Conservation (phyloP, 2,329 filamentous ascomycete genomes). For the Thermoascus crustaceus region DNA sequence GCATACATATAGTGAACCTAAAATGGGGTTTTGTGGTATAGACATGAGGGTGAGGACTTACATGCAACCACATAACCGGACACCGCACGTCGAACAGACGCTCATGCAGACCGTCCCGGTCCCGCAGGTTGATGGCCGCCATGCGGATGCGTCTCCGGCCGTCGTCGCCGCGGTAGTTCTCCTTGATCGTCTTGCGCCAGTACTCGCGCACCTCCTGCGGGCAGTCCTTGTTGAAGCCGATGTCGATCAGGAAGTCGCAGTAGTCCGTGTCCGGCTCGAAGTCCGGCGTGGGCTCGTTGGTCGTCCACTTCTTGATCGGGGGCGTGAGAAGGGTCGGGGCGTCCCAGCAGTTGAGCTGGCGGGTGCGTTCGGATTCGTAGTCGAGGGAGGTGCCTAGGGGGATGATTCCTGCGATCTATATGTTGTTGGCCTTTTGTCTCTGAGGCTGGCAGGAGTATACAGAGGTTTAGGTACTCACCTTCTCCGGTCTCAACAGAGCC, state of each 20-base stretch:
- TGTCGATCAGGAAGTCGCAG: conserved; percentile 38
- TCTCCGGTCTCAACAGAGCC: conserved; percentile 44
- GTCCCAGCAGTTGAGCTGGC: conserved; percentile 44
- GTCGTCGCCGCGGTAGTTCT: conserved; percentile 43
- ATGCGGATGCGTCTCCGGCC: conserved; percentile 41
- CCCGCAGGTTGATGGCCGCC: conserved; percentile 42
- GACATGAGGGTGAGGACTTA: conserved; percentile 16
- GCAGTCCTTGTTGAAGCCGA: conserved; percentile 40
- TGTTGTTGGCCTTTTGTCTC: neutral
- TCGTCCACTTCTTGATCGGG: conserved; percentile 36
- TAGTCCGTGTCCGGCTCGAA: conserved; percentile 38
- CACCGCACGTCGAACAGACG: conserved; percentile 41
- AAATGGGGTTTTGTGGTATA: conserved; percentile 2
- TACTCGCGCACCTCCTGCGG: conserved; percentile 30
- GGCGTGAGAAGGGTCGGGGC: conserved; percentile 24
- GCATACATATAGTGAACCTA: conserved; percentile 14
- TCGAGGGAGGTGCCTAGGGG: conserved; percentile 47
- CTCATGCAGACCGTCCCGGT: conserved; percentile 41
- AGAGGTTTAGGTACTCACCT: conserved; percentile 21
- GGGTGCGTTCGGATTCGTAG: conserved; percentile 38
- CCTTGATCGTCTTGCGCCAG: conserved; percentile 39
- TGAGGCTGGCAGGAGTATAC: conserved; percentile 2
- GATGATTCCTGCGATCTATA: conserved; percentile 43
- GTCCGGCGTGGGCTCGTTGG: conserved; percentile 27
- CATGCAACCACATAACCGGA: conserved; percentile 45